Percentiles rank a stretch among this genome's conserved stretches.
Conservation (phyloP, 768 basidiomycete genomes). For the Royoungia palumana region DNA sequence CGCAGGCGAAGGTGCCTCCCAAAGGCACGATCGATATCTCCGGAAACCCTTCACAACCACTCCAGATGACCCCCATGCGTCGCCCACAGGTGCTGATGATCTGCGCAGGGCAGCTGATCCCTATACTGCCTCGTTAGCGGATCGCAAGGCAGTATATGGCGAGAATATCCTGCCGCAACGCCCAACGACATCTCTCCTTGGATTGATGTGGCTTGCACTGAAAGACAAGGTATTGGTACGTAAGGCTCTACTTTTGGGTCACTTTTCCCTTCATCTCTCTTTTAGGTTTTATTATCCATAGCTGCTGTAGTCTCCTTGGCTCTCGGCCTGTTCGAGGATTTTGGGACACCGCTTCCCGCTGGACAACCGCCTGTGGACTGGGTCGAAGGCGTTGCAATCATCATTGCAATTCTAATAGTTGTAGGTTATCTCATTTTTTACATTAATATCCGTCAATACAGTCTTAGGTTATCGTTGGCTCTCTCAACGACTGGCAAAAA, state of each 20-base stretch:
- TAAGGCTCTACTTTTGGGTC: constrained; percentile 9
- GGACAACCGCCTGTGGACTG: constrained; percentile 84
- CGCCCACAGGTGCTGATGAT: constrained; percentile 2
- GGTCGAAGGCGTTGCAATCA: constrained; percentile 91
- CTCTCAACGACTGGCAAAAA: constrained; percentile 97
- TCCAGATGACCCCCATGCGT: constrained; percentile 11
- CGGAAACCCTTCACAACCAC: background rate
- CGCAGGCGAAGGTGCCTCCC: constrained; percentile 31
- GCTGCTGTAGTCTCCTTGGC: constrained; percentile 92
- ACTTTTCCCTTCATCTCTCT: constrained; percentile 6
- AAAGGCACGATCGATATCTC: constrained; percentile 29
- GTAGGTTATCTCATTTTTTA: constrained; percentile 37
- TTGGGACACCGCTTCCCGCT: constrained; percentile 62
- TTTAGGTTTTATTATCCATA: constrained; percentile 81
- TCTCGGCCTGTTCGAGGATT: constrained; percentile 91
- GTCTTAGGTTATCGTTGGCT: constrained; percentile 78
- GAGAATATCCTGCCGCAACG: constrained; percentile 70
- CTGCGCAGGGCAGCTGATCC: constrained; percentile 6
- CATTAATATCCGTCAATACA: background rate
- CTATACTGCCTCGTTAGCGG: constrained; percentile 47
- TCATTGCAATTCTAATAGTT: constrained; percentile 72
- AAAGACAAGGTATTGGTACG: constrained; percentile 88
- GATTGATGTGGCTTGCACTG: constrained; percentile 81
- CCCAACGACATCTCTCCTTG: constrained; percentile 63
- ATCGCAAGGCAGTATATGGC: constrained; percentile 69